Base-by-base conservation (phyloP, 805 yeast species). In the Metschnikowia similis region DNA sequence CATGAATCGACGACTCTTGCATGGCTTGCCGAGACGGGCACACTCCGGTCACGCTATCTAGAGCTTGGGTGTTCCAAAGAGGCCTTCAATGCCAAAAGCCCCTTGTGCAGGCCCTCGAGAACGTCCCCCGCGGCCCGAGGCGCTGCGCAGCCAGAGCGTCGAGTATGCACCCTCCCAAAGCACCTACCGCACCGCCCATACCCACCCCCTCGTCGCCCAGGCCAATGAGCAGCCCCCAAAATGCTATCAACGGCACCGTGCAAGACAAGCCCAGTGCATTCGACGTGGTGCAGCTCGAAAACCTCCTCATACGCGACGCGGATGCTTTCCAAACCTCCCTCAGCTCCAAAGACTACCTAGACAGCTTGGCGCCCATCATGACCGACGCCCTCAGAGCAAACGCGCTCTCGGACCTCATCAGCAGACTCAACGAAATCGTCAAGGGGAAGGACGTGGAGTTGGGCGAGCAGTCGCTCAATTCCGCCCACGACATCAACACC, bases 331-430 rank as follows among this genome's bases (percentile, higher is more conserved):
- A 72, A 48, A 70, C 76, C 14, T 76, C 83, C 1, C 61, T 79
- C 31, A 67, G 74, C 42, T 79, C 86, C 2, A 86, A 82, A 49
- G 91, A 86, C 57, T 87, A 84, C 64, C 65, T 89, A 36, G 96
- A 89, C 55, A 89, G 87, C 64, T 75, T 89, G 51, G 86, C 89
- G 2, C 95, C 95, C 1, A 76, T 87, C 14, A 76, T 89, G 55
- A 82, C 80, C 58, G 77, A 81, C 8, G 84, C 90, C 17, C 67
- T 89, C 39, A 72, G 71, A 46, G 67, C 75, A 14, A 73, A 80
- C 53, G 72, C 81, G 0, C 71, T 87, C 34, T 76, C 82, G 6
- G 81, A 76, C 14, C 71, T 89, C 52, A 70, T 85, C 34, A 74
- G 68, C 21, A 75, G 70, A 53, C 69, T 89, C 49, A 83, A 82